A percentile compares a stretch with the other conserved stretches of the same genome.
These are phyloP conservation scores for Trichophaea hybrida DNA, from an alignment of 2,329 filamentous ascomycete genomes.

Conservation along the genomic window DNA sequence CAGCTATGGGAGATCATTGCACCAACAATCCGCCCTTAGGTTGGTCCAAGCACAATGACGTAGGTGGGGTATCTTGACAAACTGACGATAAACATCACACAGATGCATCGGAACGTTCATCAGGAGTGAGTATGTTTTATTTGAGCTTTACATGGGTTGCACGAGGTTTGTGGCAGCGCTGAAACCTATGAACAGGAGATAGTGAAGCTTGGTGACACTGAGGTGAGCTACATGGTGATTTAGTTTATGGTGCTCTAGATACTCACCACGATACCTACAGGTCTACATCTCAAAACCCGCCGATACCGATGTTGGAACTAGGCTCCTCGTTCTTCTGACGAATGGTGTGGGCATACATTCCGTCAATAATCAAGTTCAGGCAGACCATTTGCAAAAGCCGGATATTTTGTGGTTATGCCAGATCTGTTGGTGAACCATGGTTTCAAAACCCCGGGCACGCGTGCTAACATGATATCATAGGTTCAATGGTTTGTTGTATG, in stretches of 20 bases:
- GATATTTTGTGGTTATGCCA: constrained; percentile 68
- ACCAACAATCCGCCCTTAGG: constrained; percentile 24
- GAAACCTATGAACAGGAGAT: constrained; percentile 39
- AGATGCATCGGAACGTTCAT: constrained; percentile 18
- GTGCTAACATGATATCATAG: background rate
- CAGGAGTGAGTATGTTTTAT: constrained; percentile 12
- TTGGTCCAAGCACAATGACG: constrained; percentile 18
- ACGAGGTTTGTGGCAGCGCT: constrained; percentile 5
- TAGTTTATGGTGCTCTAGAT: background rate
- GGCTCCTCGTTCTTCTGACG: constrained; percentile 66
- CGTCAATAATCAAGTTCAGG: constrained; percentile 76
- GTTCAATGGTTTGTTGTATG: background rate
- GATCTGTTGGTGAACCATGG: constrained; percentile 49
- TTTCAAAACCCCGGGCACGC: background rate
- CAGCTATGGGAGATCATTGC: constrained; percentile 25
- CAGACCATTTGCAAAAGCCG: constrained; percentile 63
- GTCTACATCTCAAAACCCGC: constrained; percentile 74
- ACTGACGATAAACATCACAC: constrained; percentile 7
- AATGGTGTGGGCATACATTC: constrained; percentile 70
- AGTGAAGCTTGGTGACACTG: constrained; percentile 56
- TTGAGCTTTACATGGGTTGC: background rate
- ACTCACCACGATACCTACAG: constrained; percentile 30
- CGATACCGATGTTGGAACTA: constrained; percentile 45
- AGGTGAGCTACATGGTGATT: constrained; percentile 36
- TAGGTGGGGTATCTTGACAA: constrained; percentile 12